phyloP scores from a whole-genome alignment of 768 basidiomycete genomes.

The Phlebiopsis flavidoalba region DNA sequence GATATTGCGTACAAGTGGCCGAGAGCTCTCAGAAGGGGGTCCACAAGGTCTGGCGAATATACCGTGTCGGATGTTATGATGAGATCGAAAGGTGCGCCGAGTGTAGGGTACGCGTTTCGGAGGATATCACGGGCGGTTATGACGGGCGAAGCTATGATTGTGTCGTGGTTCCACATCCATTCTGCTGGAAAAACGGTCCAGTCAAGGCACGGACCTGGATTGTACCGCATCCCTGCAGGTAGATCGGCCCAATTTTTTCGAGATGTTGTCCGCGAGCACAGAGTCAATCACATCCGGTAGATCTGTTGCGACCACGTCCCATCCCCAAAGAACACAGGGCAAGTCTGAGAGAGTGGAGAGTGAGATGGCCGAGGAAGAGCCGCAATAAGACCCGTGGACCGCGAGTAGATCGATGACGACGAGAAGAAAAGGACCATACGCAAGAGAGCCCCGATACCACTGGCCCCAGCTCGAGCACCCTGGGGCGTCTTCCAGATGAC shows the following conservation, averaged over 20 bases:
- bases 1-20: constrained; percentile 44
- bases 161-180: constrained; percentile 47
- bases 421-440: constrained; percentile 40
- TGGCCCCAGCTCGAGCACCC: constrained; percentile 75
- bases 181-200: constrained; percentile 54
- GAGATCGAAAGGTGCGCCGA: constrained; percentile 63
- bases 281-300: constrained; percentile 54
- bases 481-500: constrained; percentile 22
- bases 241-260: constrained; percentile 35
- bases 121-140: constrained; percentile 4
- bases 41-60: constrained; percentile 54
- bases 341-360: constrained; percentile 36
- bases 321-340: constrained; percentile 63
- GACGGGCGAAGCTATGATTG: constrained; percentile 9
- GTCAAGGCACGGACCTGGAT: constrained; percentile 61
- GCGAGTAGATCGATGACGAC: neutral
- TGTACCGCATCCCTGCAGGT: constrained; percentile 32
- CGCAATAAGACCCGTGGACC: neutral
- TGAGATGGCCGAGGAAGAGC: neutral
- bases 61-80: constrained; percentile 83
- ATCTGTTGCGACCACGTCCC: constrained; percentile 77
- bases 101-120: constrained; percentile 9
- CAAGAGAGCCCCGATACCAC: constrained; percentile 76
- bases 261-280: constrained; percentile 62
- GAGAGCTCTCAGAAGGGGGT: constrained; percentile 68